phyloP scores from a whole-genome alignment of 495 filamentous ascomycete species.

The Bacidia gigantensis region DNA sequence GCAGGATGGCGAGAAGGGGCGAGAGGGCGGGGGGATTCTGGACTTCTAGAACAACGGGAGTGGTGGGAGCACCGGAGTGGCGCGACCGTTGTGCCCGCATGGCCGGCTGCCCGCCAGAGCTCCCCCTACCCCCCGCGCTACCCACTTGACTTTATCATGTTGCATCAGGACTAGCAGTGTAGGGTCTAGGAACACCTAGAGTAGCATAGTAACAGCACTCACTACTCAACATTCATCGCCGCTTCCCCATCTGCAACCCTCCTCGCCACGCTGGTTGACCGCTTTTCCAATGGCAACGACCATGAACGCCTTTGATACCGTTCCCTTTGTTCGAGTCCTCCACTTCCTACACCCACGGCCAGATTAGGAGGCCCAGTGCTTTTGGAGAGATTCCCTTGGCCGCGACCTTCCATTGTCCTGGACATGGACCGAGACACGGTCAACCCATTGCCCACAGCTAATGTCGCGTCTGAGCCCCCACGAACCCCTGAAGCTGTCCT shows the following conservation, averaged over 20 bases:
- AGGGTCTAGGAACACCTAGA: background rate
- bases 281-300: background rate
- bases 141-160: background rate
- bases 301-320: background rate
- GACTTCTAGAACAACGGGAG: no score
- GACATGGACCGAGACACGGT: conserved; percentile 1
- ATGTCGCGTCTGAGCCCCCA: background rate
- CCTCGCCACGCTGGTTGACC: background rate
- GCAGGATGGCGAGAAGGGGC: no score
- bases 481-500: background rate
- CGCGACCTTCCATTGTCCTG: background rate
- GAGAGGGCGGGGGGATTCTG: no score
- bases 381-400: background rate
- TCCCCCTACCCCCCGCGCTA: no score
- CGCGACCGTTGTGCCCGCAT: no score
- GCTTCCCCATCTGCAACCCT: background rate
- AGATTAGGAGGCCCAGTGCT: background rate
- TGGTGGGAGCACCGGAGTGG: no score
- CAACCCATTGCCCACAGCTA: background rate
- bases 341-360: background rate
- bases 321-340: background rate
- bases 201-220: background rate
- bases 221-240: background rate
- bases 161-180: background rate
- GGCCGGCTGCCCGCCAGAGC: no score